Percentiles rank a stretch among this genome's conserved stretches.
phyloP scores from a whole-genome alignment of 169 alveolate genomes.

The Cryptosporidium ubiquitum region DNA sequence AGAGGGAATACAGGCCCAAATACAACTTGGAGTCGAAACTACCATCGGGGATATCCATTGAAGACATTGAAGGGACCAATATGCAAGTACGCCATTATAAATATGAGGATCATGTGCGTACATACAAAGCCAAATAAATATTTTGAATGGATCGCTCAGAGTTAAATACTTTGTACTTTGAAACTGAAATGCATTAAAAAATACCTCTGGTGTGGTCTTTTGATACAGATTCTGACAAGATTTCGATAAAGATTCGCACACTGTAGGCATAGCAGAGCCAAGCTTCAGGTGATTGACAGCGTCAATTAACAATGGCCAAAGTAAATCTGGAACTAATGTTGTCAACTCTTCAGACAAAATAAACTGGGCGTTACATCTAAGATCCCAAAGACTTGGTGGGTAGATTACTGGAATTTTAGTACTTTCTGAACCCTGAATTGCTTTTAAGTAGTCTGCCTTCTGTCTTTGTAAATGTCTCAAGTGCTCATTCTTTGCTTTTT shows the following conservation, averaged over 20 bases:
- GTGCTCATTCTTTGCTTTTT: constrained; percentile 54
- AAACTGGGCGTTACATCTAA: constrained; percentile 47
- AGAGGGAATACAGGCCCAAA: constrained; percentile 65
- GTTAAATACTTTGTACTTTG: constrained; percentile 30
- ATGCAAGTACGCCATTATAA: constrained; percentile 54
- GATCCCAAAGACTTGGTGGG: constrained; percentile 73
- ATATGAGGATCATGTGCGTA: constrained; percentile 70
- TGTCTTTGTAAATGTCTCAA: constrained; percentile 64
- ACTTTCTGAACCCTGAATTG: background rate
- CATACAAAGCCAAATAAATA: constrained; percentile 70
- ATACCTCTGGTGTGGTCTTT: constrained; percentile 44
- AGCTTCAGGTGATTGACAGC: constrained; percentile 70
- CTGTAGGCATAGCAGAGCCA: constrained; percentile 74
- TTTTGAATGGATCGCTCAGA: constrained; percentile 59
- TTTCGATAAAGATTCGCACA: constrained; percentile 61
- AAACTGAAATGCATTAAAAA: constrained; percentile 38
- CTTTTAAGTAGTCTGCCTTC: constrained; percentile 29
- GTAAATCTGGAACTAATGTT: constrained; percentile 57
- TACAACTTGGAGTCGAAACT: constrained; percentile 39
- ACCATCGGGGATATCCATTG: constrained; percentile 71
- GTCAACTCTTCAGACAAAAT: constrained; percentile 56
- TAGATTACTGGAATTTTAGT: constrained; percentile 28
- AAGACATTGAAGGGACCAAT: constrained; percentile 63
- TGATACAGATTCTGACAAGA: constrained; percentile 40
- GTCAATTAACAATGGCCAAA: constrained; percentile 69